Conservation (phyloP, 164 flowering plant genomes). For the Platanus orientalis region DNA sequence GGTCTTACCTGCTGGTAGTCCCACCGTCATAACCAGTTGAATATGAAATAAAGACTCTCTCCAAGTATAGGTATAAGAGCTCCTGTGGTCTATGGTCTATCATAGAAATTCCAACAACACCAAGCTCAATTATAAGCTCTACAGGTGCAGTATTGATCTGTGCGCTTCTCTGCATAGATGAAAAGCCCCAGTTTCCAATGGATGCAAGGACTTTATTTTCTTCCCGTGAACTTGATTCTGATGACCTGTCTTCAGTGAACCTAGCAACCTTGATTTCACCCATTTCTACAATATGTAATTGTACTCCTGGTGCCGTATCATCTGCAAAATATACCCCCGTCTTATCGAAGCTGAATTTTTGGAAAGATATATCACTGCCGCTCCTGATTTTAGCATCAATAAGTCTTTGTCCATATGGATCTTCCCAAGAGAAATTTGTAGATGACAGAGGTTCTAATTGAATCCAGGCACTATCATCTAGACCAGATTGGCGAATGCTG, state of each 20-base stretch:
- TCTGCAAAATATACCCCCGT: conserved; percentile 28
- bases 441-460: conserved; percentile 65
- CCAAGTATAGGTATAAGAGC: conserved; percentile 71
- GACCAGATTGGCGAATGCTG: conserved; percentile 75
- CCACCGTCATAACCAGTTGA: conserved; percentile 89
- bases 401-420: conserved; percentile 78
- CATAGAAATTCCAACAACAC: conserved; percentile 77
- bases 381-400: conserved; percentile 51
- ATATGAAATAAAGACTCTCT: conserved; percentile 77
- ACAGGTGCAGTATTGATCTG: conserved; percentile 46
- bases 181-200: conserved; percentile 38
- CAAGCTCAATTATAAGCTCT: conserved; percentile 77
- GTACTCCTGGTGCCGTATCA: conserved; percentile 31
- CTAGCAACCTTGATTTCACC: conserved; percentile 57
- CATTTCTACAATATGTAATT: conserved; percentile 54
- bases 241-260: conserved; percentile 39
- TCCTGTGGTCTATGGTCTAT: conserved; percentile 91
- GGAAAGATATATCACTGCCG: conserved; percentile 23
- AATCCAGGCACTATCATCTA: conserved; percentile 74
- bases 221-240: conserved; percentile 25
- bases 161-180: conserved; percentile 26
- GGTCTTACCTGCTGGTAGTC: conserved; percentile 66
- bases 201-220: conserved; percentile 20
- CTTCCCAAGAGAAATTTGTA: conserved; percentile 80
- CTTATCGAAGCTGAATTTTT: conserved; percentile 50